Percentiles rank a stretch among this genome's conserved stretches.
Evolutionary conservation across 176 grass and related monocot species (phyloP).

Genomic region (Thinopyrum elongatum): DNA sequence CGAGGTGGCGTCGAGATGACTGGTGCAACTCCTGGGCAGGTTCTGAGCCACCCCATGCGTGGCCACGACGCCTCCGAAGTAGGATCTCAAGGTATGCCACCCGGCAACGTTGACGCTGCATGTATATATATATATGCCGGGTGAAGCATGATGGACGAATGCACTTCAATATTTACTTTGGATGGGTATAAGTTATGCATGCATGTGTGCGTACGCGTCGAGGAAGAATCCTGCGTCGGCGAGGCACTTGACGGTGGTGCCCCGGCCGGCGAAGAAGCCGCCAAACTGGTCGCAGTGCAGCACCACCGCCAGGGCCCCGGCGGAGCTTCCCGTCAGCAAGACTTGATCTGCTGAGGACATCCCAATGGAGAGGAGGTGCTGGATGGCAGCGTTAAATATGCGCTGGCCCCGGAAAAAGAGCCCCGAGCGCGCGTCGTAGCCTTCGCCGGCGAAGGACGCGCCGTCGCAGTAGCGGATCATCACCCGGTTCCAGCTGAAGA

Average conservation of each 20-base stretch:
- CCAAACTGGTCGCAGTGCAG: conserved; percentile 85
- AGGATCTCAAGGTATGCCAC: conserved; percentile 43
- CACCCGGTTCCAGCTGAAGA: conserved; percentile 91
- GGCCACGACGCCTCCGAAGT: conserved; percentile 49
- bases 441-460: conserved; percentile 81
- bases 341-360: conserved; percentile 54
- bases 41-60: conserved; percentile 58
- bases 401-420: conserved; percentile 85
- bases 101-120: conserved; percentile 61
- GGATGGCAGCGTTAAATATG: conserved; percentile 55
- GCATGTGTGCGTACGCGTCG: conserved; percentile 55
- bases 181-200: neutral
- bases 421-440: conserved; percentile 40
- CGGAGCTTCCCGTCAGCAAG: conserved; percentile 71
- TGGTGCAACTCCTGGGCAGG: conserved; percentile 59
- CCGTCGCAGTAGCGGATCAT: conserved; percentile 82
- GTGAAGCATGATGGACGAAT: neutral
- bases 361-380: conserved; percentile 71
- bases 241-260: conserved; percentile 73
- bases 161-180: neutral
- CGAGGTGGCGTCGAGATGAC: conserved; percentile 57
- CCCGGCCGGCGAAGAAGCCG: conserved; percentile 35
- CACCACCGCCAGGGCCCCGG: conserved; percentile 62
- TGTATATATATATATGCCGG: neutral
- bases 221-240: conserved; percentile 85